Evolutionary conservation across 108 stramenopile species (phyloP).

Genomic region (Cyclotella cryptica): DNA sequence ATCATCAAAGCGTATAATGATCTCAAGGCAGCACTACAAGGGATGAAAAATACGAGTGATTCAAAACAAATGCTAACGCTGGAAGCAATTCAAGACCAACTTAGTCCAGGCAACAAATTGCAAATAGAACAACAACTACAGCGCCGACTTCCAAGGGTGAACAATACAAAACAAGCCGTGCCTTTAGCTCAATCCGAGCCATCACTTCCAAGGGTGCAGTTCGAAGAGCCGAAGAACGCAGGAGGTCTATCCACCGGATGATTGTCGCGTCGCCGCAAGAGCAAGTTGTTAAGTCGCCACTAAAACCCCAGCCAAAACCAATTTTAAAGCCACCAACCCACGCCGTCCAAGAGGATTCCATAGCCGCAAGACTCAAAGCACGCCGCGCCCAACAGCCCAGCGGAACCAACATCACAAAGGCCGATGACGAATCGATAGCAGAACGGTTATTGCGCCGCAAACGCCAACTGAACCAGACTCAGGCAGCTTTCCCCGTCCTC

Average conservation of each 20-base stretch:
- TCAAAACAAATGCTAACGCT: not conserved
- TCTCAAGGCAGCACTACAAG: not conserved
- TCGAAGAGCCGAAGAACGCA: not conserved
- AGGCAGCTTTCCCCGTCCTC: constrained; percentile 10
- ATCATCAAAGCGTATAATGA: constrained; percentile 12
- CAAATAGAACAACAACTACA: constrained; percentile 8
- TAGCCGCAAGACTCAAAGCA: constrained; percentile 7
- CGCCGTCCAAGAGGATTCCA: not conserved
- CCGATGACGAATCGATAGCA: constrained; percentile 9
- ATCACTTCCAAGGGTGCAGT: constrained; percentile 5
- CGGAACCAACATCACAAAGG: not conserved
- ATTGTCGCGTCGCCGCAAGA: constrained; percentile 14
- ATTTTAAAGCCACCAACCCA: constrained; percentile 11
- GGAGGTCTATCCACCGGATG: not conserved
- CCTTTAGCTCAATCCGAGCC: not conserved
- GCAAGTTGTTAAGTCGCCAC: constrained; percentile 7
- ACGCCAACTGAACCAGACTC: not conserved
- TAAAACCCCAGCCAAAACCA: not conserved
- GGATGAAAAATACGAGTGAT: not conserved
- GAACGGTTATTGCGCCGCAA: constrained; percentile 4
- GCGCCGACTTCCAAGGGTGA: constrained; percentile 3
- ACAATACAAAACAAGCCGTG: not conserved
- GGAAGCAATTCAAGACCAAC: constrained; percentile 8
- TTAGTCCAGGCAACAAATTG: not conserved
- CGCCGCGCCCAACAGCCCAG: not conserved